phyloP scores from a whole-genome alignment of 768 basidiomycete genomes.

The Termitomyces sp. region DNA sequence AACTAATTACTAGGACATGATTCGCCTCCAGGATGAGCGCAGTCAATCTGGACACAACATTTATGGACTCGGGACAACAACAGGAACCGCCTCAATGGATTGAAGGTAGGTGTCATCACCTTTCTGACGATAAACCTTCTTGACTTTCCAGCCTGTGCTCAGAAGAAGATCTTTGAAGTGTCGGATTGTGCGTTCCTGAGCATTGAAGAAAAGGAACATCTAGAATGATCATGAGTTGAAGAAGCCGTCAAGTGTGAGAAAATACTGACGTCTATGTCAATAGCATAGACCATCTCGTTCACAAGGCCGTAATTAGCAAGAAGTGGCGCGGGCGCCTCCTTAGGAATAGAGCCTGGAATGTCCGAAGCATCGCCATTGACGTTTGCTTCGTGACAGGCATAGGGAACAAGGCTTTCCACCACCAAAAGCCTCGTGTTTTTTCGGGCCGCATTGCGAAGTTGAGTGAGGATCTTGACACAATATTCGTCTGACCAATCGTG shows the following conservation, averaged over 20 bases:
- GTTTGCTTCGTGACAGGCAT: slow-evolving; percentile 1
- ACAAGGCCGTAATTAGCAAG: slow-evolving; percentile 33
- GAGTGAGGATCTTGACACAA: slow-evolving; percentile 3
- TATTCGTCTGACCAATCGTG: slow-evolving; percentile 9
- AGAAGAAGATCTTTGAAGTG: slow-evolving; percentile 24
- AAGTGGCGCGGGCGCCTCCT: slow-evolving; percentile 22
- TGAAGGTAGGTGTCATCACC: neutral
- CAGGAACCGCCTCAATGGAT: neutral
- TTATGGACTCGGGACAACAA: neutral
- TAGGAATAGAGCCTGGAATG: slow-evolving; percentile 19
- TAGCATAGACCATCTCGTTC: slow-evolving; percentile 29
- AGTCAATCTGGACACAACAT: neutral
- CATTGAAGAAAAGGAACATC: slow-evolving; percentile 36
- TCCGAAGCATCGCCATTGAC: slow-evolving; percentile 1
- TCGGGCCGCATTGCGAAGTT: neutral
- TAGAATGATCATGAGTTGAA: slow-evolving; percentile 6
- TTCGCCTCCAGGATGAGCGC: no score
- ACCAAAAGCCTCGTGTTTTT: slow-evolving; percentile 5
- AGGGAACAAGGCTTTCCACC: slow-evolving; percentile 6
- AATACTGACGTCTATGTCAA: slow-evolving; percentile 28
- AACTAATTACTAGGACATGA: neutral
- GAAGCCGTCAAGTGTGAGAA: no score
- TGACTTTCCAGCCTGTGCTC: slow-evolving; percentile 29
- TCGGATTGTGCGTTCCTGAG: slow-evolving; percentile 30
- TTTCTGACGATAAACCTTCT: neutral